Conservation (phyloP, 2,329 filamentous ascomycete species). For the Rachicladosporium sp. region DNA sequence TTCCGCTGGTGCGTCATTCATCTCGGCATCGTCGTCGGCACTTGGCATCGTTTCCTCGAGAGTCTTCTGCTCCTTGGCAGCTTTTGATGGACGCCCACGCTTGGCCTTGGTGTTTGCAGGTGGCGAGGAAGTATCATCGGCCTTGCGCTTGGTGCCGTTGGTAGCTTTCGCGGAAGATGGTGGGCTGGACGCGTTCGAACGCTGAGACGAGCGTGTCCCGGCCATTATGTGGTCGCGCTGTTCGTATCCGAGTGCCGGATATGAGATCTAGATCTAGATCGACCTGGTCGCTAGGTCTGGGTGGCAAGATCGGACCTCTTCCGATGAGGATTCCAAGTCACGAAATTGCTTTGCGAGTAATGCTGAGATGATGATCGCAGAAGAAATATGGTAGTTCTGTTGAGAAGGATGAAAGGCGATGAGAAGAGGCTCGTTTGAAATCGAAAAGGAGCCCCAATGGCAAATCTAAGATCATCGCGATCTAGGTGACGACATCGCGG, state of each 20-base stretch:
- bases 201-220: slow-evolving; percentile 20
- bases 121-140: slow-evolving; percentile 18
- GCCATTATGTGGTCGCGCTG: slow-evolving; percentile 12
- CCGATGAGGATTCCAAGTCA: too few species aligned
- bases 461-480: too few species aligned
- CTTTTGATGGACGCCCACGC: slow-evolving; percentile 25
- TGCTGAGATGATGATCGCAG: too few species aligned
- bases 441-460: too few species aligned
- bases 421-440: too few species aligned
- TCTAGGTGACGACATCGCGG: too few species aligned
- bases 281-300: too few species aligned
- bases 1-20: slow-evolving; percentile 8
- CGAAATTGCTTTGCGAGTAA: too few species aligned
- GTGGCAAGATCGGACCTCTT: too few species aligned
- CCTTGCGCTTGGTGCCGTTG: slow-evolving; percentile 27
- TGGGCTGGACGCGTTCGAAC: slow-evolving; percentile 12
- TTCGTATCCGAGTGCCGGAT: background rate
- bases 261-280: background rate
- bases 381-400: too few species aligned
- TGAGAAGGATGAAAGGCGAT: too few species aligned
- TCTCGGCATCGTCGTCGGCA: slow-evolving; percentile 9
- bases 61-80: slow-evolving; percentile 36
- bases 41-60: slow-evolving; percentile 42
- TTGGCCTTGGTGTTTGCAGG: slow-evolving; percentile 29
- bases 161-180: slow-evolving; percentile 8